Evolutionary conservation across 305 asterid genomes (phyloP).

Genomic region (Solanum chacoense): DNA sequence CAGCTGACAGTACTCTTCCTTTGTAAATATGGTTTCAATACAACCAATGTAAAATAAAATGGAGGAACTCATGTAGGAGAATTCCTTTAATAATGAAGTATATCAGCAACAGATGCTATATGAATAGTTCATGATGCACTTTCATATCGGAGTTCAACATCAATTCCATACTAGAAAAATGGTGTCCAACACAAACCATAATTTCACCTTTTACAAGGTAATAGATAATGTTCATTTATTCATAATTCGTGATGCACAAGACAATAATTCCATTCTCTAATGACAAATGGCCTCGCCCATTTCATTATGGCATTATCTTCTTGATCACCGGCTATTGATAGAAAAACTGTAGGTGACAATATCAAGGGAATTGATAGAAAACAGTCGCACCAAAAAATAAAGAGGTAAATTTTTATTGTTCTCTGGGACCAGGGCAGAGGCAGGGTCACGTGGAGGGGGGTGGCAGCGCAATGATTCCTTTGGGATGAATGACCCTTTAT

Average conservation of each 20-base stretch:
- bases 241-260: neutral
- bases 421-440: neutral
- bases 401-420: neutral
- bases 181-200: neutral
- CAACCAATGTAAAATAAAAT: neutral
- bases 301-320: neutral
- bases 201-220: neutral
- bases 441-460: neutral
- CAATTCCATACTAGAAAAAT: neutral
- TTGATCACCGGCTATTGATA: neutral
- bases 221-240: neutral
- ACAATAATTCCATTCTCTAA: neutral
- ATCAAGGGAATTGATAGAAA: neutral
- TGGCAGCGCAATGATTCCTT: neutral
- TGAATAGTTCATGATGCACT: neutral
- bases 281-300: neutral
- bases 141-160: neutral
- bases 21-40: neutral
- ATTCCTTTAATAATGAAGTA: neutral
- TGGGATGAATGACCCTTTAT: neutral
- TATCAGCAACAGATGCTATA: neutral
- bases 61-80: neutral
- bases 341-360: neutral
- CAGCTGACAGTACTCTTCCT: neutral
- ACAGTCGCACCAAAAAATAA: neutral